Evolutionary conservation across 140 eudicot genomes (phyloP).

Genomic region (Senecio squalidus): DNA sequence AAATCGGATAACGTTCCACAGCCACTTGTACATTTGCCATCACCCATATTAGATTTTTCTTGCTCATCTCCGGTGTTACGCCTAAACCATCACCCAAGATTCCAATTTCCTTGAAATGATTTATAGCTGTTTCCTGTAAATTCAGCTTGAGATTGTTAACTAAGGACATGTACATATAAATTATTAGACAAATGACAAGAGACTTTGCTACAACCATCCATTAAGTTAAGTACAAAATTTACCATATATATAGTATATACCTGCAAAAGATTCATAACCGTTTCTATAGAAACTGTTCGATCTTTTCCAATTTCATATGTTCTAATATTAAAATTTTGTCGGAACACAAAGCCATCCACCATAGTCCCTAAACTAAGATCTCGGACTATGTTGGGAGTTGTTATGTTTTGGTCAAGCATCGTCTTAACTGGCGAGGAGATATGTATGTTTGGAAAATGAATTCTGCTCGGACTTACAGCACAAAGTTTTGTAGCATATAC

Average conservation of each 20-base stretch:
- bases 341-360: constrained; percentile 51
- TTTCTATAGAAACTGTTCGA: constrained; percentile 64
- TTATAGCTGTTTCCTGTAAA: constrained; percentile 60
- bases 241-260: constrained; percentile 4
- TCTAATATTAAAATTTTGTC: constrained; percentile 71
- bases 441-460: no score
- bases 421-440: background rate
- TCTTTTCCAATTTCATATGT: constrained; percentile 90
- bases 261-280: constrained; percentile 77
- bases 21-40: constrained; percentile 47
- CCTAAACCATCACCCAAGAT: constrained; percentile 53
- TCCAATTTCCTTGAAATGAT: constrained; percentile 54
- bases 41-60: constrained; percentile 58
- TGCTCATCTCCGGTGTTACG: constrained; percentile 54
- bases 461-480: background rate
- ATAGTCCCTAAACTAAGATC: background rate
- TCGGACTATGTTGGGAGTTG: background rate
- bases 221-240: background rate
- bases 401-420: constrained; percentile 4
- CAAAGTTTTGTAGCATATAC: background rate
- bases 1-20: constrained; percentile 55
- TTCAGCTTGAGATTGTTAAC: background rate
- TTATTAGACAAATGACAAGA: background rate
- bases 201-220: background rate
- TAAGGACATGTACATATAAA: background rate